Evolutionary conservation across 148 eudicot species (phyloP), one percentile per base, ranked within the genome.

Genomic region (Diospyros kaki): DNA sequence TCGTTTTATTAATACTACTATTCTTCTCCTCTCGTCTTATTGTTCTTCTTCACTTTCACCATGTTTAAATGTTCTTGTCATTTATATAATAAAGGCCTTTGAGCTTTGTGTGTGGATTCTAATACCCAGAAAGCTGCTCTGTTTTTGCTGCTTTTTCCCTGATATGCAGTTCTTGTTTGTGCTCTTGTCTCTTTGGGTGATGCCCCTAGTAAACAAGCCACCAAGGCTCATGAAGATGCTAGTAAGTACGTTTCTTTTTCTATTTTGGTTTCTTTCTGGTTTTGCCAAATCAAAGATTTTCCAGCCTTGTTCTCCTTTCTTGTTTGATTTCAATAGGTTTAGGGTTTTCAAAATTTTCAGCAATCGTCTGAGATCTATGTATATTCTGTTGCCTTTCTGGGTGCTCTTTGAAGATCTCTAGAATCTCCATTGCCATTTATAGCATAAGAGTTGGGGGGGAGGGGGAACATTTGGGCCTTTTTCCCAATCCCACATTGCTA

Each of bases 1-100:
- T 58, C 68, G 60, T 42, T 68, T 18, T 7, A 44, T 15, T 63
- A 46, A 5, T 13, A 39, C 42, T 9, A 39, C 28, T 51, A 15
- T 28, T 38, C 58, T 62, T 61, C 41, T 69, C 15, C 54, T 15
- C 40, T n/a, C 13, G 8, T 64, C 48, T 64, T 28, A 8, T 45
- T 65, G 0, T 18, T 39, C 9, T 52, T 44, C n/a, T 5, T 48
- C 52, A 48, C 52, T 48, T 4, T 48, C 8, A 48, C 54, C 53
- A 68, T 68, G 42, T 68, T 48, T 52, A 51, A 68, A 68, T 38
- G 50, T 68, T 51, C 39, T 68, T 68, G 72, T 84, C 87, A 78
- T 78, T 78, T 80, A 76, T 75, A 87, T 76, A 71, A 78, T 77
- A 55, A 84, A 63, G 72, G 68, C 73, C 58, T 58, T 55, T 63